Conservation (phyloP, 208 protist species). For the Zelonia costaricensis region DNA sequence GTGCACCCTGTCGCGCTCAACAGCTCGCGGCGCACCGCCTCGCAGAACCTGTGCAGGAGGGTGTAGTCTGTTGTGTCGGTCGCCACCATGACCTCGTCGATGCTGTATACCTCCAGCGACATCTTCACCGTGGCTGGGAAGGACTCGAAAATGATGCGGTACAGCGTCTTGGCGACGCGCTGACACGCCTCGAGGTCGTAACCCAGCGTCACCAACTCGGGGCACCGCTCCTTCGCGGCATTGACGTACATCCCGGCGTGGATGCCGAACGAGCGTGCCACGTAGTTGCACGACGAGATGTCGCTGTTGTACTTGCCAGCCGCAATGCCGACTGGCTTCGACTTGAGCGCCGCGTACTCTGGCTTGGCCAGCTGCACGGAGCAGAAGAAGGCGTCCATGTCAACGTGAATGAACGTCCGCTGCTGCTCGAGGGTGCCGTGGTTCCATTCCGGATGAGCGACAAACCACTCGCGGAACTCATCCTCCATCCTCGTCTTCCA, state of each 20-base stretch:
- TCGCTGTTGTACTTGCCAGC: conserved; percentile 87
- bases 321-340: conserved; percentile 86
- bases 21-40: conserved; percentile 57
- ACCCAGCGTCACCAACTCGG: conserved; percentile 80
- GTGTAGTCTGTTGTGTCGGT: conserved; percentile 67
- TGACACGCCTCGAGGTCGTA: conserved; percentile 91
- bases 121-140: conserved; percentile 55
- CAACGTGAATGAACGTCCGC: conserved; percentile 81
- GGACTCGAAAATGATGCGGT: conserved; percentile 73
- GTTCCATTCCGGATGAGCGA: conserved; percentile 68
- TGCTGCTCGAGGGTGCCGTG: conserved; percentile 63
- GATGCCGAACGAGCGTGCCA: conserved; percentile 83
- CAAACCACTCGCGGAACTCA: conserved; percentile 58
- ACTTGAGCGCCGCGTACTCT: conserved; percentile 71
- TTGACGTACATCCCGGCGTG: conserved; percentile 93
- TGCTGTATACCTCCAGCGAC: conserved; percentile 85
- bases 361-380: conserved; percentile 86
- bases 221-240: conserved; percentile 80
- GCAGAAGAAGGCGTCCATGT: conserved; percentile 97
- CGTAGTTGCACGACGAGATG: conserved; percentile 94
- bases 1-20: conserved; percentile 63
- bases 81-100: conserved; percentile 90
- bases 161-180: conserved; percentile 59
- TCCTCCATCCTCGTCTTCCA: conserved; percentile 87
- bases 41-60: conserved; percentile 47